phyloP scores from a whole-genome alignment of 371 early-diverging fungal genomes.

The Nosema muscidifuracis region DNA sequence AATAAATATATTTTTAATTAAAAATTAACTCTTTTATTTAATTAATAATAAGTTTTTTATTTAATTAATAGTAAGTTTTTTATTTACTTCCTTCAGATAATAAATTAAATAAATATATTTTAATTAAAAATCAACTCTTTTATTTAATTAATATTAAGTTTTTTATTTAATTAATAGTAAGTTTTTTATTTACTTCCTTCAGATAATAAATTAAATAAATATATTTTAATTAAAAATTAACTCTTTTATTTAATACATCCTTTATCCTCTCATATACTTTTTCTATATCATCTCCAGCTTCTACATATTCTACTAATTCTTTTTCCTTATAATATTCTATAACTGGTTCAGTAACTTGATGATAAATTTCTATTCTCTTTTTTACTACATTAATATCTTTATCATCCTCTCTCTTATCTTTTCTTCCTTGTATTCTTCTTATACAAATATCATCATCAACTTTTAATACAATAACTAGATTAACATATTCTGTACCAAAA shows the following conservation, averaged over 20 bases:
- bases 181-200: too few species aligned
- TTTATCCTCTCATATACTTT: constrained; percentile 5
- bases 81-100: too few species aligned
- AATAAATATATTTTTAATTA: too few species aligned
- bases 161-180: too few species aligned
- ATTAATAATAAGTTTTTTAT: too few species aligned
- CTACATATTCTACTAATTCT: constrained; percentile 78
- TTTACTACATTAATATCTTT: constrained; percentile 75
- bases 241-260: not conserved
- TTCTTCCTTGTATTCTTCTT: constrained; percentile 76
- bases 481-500: constrained; percentile 65
- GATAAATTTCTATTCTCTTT: constrained; percentile 84
- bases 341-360: constrained; percentile 86
- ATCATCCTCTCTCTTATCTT: constrained; percentile 90
- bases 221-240: too few species aligned
- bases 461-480: constrained; percentile 55
- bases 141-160: too few species aligned
- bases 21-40: too few species aligned
- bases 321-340: constrained; percentile 83
- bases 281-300: constrained; percentile 64
- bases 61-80: too few species aligned
- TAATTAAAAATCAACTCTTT: too few species aligned
- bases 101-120: too few species aligned
- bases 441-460: constrained; percentile 65
- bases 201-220: too few species aligned